Evolutionary conservation across 208 protist genomes (phyloP).

Genomic region (Entamoeba nuttalli): DNA sequence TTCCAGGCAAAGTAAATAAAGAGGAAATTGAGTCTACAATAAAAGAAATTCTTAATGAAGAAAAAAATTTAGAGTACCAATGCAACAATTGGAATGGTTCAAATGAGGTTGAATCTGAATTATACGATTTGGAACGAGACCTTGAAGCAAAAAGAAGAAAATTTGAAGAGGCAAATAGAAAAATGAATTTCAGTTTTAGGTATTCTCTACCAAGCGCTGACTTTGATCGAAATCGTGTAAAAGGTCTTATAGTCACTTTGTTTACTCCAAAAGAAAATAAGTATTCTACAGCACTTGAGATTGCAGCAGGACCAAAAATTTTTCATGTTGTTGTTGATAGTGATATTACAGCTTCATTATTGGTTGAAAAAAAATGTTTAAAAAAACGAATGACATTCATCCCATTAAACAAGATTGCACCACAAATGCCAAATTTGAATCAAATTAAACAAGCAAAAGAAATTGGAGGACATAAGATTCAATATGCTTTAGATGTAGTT

Average conservation of each 20-base stretch:
- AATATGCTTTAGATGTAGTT: constrained; percentile 59
- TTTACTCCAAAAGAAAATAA: not conserved
- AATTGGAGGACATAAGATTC: not conserved
- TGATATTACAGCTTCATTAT: constrained; percentile 62
- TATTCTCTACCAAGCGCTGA: not conserved
- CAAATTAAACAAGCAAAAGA: constrained; percentile 6
- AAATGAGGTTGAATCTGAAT: too few species aligned
- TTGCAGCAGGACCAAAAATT: constrained; percentile 7
- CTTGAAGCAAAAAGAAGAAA: not conserved
- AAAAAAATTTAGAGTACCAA: not conserved
- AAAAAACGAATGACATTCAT: constrained; percentile 80
- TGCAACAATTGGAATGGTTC: not conserved
- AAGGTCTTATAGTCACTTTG: not conserved
- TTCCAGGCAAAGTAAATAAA: not conserved
- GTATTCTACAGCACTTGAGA: constrained; percentile 8
- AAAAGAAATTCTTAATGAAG: not conserved
- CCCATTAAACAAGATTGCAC: constrained; percentile 79
- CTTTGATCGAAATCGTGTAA: not conserved
- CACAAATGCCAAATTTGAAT: not conserved
- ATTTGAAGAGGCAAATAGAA: not conserved
- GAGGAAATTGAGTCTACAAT: not conserved
- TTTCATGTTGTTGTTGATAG: constrained; percentile 46
- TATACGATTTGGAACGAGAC: not conserved
- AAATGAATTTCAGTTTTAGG: not conserved
- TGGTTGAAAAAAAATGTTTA: constrained; percentile 66